A percentile compares a stretch with the other conserved stretches of the same genome.
These are phyloP conservation scores for Trametes sanguinea DNA, from an alignment of 768 basidiomycete species.

Conservation along the genomic window DNA sequence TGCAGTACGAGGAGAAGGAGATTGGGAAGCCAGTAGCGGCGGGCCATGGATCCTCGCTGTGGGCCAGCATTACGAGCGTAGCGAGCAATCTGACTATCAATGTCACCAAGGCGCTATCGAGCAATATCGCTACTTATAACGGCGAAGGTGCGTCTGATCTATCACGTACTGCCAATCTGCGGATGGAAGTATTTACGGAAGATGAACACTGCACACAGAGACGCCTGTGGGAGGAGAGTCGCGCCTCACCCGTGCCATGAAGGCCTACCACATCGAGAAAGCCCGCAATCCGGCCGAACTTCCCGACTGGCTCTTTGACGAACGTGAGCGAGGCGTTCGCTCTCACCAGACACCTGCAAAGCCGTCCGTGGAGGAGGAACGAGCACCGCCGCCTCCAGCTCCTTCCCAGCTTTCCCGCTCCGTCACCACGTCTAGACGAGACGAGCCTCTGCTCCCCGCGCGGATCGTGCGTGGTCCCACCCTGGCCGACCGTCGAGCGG, in stretches of 20 bases:
- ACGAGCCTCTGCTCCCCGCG: neutral
- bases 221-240: constrained; percentile 59
- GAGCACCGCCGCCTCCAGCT: constrained; percentile 25
- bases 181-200: neutral
- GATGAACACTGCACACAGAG: constrained; percentile 33
- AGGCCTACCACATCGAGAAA: constrained; percentile 65
- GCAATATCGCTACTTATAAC: constrained; percentile 41
- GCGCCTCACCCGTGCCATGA: constrained; percentile 63
- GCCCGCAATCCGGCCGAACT: constrained; percentile 58
- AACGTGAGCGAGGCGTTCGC: constrained; percentile 47
- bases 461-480: constrained; percentile 13
- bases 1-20: constrained; percentile 3
- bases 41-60: constrained; percentile 47
- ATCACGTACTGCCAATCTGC: neutral
- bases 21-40: constrained; percentile 9
- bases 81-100: constrained; percentile 56
- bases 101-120: constrained; percentile 59
- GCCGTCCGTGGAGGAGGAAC: constrained; percentile 19
- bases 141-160: constrained; percentile 45
- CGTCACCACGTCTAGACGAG: neutral
- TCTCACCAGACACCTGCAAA: constrained; percentile 9
- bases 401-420: constrained; percentile 6
- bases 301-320: constrained; percentile 67
- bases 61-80: constrained; percentile 47
- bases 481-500: constrained; percentile 17